phyloP scores from a whole-genome alignment of 129 eudicot genomes.

The Helichrysum umbraculigerum region DNA sequence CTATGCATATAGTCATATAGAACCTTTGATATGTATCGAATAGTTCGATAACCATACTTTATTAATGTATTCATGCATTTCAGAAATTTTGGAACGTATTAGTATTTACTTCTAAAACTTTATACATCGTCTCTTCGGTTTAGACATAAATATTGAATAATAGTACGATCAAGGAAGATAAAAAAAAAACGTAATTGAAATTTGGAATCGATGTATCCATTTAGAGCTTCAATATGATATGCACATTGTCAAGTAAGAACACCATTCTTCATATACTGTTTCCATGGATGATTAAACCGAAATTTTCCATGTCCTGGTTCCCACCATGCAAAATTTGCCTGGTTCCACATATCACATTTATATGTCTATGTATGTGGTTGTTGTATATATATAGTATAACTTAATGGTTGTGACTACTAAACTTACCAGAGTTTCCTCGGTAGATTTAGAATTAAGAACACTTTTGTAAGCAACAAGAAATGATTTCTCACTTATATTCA shows the following conservation, averaged over 20 bases:
- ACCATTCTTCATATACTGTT: slow-evolving; percentile 66
- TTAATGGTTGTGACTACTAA: not conserved
- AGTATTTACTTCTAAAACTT: no score
- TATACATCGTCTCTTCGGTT: no score
- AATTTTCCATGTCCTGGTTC: slow-evolving; percentile 81
- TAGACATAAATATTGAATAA: not conserved
- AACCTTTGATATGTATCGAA: no score
- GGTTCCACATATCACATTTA: slow-evolving; percentile 1
- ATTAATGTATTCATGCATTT: no score
- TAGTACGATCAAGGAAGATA: not conserved
- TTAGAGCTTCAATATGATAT: slow-evolving; percentile 64
- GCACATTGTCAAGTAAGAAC: slow-evolving; percentile 65
- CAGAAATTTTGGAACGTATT: no score
- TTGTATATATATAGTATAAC: not conserved
- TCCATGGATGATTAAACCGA: slow-evolving; percentile 74
- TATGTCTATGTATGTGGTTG: not conserved
- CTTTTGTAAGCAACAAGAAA: slow-evolving; percentile 47
- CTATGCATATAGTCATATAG: no score
- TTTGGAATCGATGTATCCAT: slow-evolving; percentile 47
- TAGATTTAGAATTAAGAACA: slow-evolving; percentile 62
- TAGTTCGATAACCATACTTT: no score
- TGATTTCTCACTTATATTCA: slow-evolving; percentile 16
- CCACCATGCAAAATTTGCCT: slow-evolving; percentile 94
- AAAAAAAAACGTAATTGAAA: slow-evolving; percentile 16
- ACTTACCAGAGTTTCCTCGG: slow-evolving; percentile 69